phyloP scores from a whole-genome alignment of 2,329 filamentous ascomycete genomes.

The Fusarium pilosicola region DNA sequence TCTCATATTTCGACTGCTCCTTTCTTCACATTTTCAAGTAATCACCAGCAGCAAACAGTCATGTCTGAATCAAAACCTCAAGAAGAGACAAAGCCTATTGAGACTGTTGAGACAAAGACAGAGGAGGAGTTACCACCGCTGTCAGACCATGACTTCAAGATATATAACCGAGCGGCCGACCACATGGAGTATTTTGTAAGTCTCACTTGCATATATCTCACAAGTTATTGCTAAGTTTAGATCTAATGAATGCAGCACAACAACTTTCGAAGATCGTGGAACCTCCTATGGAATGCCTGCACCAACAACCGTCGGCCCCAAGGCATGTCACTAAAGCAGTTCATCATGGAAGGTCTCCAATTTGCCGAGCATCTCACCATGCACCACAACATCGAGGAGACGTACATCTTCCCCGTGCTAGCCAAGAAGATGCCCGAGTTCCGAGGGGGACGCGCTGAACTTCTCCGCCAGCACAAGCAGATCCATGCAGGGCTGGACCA shows the following conservation, averaged over 20 bases:
- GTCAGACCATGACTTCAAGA: constrained; percentile 71
- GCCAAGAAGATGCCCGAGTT: constrained; percentile 85
- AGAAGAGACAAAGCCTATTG: constrained; percentile 8
- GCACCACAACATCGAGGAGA: constrained; percentile 88
- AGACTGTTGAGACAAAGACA: constrained; percentile 13
- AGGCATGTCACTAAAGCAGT: constrained; percentile 73
- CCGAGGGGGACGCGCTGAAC: constrained; percentile 60
- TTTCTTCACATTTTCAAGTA: not conserved
- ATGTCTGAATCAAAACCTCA: constrained; percentile 32
- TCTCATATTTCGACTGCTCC: not conserved
- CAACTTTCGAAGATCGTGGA: constrained; percentile 81
- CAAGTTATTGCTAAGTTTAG: too few species aligned
- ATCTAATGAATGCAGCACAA: constrained; percentile 65
- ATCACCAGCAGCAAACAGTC: constrained; percentile 13
- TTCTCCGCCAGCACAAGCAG: constrained; percentile 78
- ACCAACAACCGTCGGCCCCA: constrained; percentile 66
- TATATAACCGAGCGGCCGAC: constrained; percentile 78
- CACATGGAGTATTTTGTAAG: constrained; percentile 78
- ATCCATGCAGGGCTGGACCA: constrained; percentile 82
- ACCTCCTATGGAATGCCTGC: constrained; percentile 73
- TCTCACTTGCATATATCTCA: not conserved
- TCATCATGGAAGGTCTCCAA: constrained; percentile 73
- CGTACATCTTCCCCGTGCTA: constrained; percentile 81
- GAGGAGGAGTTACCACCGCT: constrained; percentile 66
- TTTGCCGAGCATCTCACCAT: constrained; percentile 76